A percentile compares a stretch with the other conserved stretches of the same genome.
Conservation (phyloP, 768 basidiomycete species). For the Dioszegia hungarica region DNA sequence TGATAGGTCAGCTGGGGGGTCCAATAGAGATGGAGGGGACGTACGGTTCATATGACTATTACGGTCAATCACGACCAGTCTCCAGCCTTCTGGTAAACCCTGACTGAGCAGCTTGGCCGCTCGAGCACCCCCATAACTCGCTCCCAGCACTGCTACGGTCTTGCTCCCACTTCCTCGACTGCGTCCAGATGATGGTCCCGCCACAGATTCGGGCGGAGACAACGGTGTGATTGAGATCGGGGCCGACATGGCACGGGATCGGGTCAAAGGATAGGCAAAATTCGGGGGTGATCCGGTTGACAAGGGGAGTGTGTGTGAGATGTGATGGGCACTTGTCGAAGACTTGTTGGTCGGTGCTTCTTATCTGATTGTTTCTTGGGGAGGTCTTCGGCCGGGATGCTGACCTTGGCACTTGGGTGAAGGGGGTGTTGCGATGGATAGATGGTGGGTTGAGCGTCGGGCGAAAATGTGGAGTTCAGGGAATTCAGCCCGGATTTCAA, state of each 20-base stretch:
- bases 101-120: slow-evolving; percentile 22
- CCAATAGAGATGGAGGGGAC: slow-evolving; percentile 22
- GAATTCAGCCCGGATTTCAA: no score
- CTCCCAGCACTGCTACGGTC: slow-evolving; percentile 39
- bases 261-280: neutral
- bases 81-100: slow-evolving; percentile 30
- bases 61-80: slow-evolving; percentile 38
- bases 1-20: slow-evolving; percentile 8
- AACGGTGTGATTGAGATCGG: slow-evolving; percentile 1
- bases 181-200: neutral
- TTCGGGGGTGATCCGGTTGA: no score
- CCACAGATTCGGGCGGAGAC: neutral
- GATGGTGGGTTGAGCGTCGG: neutral
- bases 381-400: neutral
- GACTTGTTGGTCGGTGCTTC: neutral
- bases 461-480: no score
- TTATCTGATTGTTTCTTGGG: no score
- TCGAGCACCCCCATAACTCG: slow-evolving; percentile 35
- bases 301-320: neutral
- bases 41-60: slow-evolving; percentile 44
- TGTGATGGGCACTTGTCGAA: neutral
- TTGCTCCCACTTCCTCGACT: slow-evolving; percentile 1
- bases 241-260: slow-evolving; percentile 2
- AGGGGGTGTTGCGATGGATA: neutral
- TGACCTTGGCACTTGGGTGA: neutral